These are phyloP conservation scores for Skeletonema tropicum DNA, from an alignment of 108 stramenopile genomes.

Conservation along the genomic window DNA sequence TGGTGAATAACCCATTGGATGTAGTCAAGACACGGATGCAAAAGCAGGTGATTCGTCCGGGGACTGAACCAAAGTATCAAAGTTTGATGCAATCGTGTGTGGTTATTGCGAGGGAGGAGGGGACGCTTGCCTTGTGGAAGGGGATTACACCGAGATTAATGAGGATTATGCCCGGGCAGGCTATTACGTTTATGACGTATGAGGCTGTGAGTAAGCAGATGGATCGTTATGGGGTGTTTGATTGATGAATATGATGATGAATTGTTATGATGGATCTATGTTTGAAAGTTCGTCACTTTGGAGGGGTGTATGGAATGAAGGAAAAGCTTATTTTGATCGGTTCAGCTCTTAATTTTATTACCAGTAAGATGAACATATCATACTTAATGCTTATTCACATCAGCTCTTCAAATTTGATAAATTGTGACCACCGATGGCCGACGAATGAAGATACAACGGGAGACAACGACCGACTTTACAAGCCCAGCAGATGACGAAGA, in stretches of 20 bases:
- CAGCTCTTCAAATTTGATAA: no score
- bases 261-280: no score
- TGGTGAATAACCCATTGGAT: constrained; percentile 94
- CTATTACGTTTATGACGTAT: constrained; percentile 97
- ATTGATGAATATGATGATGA: not conserved
- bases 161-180: constrained; percentile 97
- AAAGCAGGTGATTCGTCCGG: constrained; percentile 88
- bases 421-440: no score
- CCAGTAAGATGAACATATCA: no score
- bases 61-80: constrained; percentile 85
- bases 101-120: constrained; percentile 93
- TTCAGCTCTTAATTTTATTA: no score
- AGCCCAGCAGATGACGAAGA: no score
- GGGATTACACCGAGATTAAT: constrained; percentile 94
- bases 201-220: constrained; percentile 69
- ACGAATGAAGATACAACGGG: no score
- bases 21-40: constrained; percentile 97
- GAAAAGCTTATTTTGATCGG: no score
- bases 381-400: no score
- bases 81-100: constrained; percentile 81
- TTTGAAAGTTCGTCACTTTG: no score
- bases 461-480: not conserved
- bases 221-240: constrained; percentile 40
- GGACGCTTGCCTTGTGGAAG: constrained; percentile 93
- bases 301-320: no score